Base-by-base conservation (phyloP, 78 protist genomes). In the Dictyostelium firmibasis region DNA sequence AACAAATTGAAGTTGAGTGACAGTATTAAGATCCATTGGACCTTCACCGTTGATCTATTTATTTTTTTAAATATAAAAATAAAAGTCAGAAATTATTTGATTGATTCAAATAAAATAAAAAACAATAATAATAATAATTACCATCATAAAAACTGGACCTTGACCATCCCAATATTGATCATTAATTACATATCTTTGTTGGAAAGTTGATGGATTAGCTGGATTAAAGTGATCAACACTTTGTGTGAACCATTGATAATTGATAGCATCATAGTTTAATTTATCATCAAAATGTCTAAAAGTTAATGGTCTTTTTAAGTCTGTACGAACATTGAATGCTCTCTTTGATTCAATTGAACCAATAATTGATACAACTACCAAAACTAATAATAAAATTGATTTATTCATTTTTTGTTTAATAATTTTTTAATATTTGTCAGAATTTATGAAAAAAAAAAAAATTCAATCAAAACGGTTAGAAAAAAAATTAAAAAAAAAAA, bases 171-270 rank as follows among this genome's bases (percentile, higher is more conserved):
- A 88, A 64, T 78, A 88, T 62, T 47, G 75, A 43, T 88, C 86
- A 64, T 88, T 88, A 36, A 88, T 41, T 53, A 88, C n/a, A 62
- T 88, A 88, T 64, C 93, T 57, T 79, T 88, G 93, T 88, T 88
- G 93, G 81, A 88, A 88, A 29, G 93, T 88, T 43, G 43, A 13
- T 43, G 38, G 10, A 43, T 88, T 79, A 3, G 33, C 43, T 29
- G 36, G 41, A 43, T 88, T 79, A 47, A 88, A 88, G 29, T 88
- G 93, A 79, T 88, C 86, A 33, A 88, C 27, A 62, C 69, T 88
- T 77, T 86, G 92, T 53, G 92, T 86, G 33, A 86, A 86, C 92
- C 92, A 86, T 86, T 86, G 92, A 9, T 86, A 86, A 33, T 86
- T 67, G 18, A 75, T 47, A 9, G 62, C 57, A 74, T 8, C 10